Evolutionary conservation across 257 asterid genomes (phyloP).

Genomic region (Fraxinus pennsylvanica): DNA sequence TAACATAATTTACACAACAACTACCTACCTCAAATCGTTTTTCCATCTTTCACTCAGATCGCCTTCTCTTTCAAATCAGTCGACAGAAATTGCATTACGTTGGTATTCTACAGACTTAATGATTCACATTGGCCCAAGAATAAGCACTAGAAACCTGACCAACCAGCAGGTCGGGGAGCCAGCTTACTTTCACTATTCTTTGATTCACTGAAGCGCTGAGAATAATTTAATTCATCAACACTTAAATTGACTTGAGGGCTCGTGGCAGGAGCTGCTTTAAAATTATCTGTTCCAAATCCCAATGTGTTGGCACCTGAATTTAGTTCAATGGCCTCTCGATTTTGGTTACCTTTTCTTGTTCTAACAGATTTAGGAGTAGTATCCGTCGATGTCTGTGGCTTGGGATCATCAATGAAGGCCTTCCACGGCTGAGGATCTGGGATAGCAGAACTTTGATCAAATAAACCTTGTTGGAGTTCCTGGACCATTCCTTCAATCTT

Average conservation of each 20-base stretch:
- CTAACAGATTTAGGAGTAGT: slow-evolving; percentile 63
- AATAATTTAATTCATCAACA: slow-evolving; percentile 35
- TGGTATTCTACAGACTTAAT: not conserved
- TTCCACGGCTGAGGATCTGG: slow-evolving; percentile 77
- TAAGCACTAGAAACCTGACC: slow-evolving; percentile 75
- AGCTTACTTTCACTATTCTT: slow-evolving; percentile 51
- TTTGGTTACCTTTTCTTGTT: slow-evolving; percentile 62
- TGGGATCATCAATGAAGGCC: slow-evolving; percentile 67
- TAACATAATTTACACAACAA: too few relatives aligned
- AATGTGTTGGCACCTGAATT: slow-evolving; percentile 43
- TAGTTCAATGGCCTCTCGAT: slow-evolving; percentile 42
- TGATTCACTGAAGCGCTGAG: slow-evolving; percentile 55
- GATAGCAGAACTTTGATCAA: slow-evolving; percentile 51
- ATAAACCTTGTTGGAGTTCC: slow-evolving; percentile 74
- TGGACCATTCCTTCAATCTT: slow-evolving; percentile 73
- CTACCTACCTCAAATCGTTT: not conserved
- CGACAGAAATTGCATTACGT: not conserved
- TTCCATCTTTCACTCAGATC: not conserved
- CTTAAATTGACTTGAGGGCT: slow-evolving; percentile 44
- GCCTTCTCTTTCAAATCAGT: not conserved
- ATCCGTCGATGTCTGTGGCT: slow-evolving; percentile 40
- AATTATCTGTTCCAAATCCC: slow-evolving; percentile 80
- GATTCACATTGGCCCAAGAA: not conserved
- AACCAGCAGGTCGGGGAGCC: slow-evolving; percentile 82
- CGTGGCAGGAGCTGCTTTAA: slow-evolving; percentile 63